Conservation (phyloP, 495 filamentous ascomycete species). For the Trichoderma virens region DNA sequence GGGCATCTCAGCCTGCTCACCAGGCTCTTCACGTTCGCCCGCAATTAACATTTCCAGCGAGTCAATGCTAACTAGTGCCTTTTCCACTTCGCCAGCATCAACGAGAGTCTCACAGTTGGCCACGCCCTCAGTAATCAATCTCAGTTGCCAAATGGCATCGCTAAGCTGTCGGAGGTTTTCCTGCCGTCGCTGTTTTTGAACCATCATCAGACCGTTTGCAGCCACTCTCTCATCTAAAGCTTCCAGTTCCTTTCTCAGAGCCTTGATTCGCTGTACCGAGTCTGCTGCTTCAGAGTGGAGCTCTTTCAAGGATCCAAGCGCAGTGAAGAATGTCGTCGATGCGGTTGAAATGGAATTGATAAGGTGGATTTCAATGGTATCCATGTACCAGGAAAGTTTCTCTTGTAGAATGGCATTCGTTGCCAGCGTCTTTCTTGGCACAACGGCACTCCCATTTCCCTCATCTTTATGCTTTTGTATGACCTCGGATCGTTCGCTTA, state of each 20-base stretch:
- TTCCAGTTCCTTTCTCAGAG: conserved; percentile 67
- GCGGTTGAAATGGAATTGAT: conserved; percentile 94
- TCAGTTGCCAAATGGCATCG: conserved; percentile 74
- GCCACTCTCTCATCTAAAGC: conserved; percentile 84
- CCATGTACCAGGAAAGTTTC: conserved; percentile 99
- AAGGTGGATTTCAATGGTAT: conserved; percentile 94
- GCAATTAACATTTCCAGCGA: conserved; percentile 69
- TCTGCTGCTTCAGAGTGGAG: conserved; percentile 88
- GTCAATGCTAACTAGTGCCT: conserved; percentile 68
- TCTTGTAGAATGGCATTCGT: conserved; percentile 99
- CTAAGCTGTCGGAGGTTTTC: conserved; percentile 82
- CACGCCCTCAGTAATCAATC: conserved; percentile 67
- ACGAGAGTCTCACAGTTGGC: conserved; percentile 71
- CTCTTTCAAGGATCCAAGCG: conserved; percentile 81
- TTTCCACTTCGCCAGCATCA: conserved; percentile 70
- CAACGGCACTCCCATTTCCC: conserved; percentile 53
- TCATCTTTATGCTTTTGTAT: conserved; percentile 53
- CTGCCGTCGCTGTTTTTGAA: conserved; percentile 68
- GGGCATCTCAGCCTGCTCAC: conserved; percentile 9
- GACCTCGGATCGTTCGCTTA: conserved; percentile 92
- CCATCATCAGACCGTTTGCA: conserved; percentile 73
- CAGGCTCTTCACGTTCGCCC: conserved; percentile 43
- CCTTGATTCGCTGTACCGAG: conserved; percentile 79
- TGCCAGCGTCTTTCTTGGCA: conserved; percentile 78
- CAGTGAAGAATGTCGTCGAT: conserved; percentile 93